These are phyloP conservation scores for Saturnispora silvae DNA, from an alignment of 805 yeast genomes.

Conservation along the genomic window DNA sequence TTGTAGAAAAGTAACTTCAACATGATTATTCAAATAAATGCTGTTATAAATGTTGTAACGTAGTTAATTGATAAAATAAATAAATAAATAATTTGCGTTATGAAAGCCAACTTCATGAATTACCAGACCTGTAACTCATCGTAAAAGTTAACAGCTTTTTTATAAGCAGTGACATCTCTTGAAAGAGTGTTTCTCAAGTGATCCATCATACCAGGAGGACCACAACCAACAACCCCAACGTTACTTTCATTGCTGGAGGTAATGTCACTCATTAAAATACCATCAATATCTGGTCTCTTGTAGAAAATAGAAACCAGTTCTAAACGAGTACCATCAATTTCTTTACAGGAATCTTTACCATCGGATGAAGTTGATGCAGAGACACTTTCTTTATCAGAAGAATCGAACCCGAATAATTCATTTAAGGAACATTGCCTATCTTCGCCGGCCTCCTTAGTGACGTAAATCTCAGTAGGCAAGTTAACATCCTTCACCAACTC, in stretches of 20 bases:
- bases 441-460: conserved; percentile 25
- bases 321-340: neutral
- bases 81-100: too few relatives aligned
- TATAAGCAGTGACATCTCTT: neutral
- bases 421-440: neutral
- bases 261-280: conserved; percentile 25
- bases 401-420: neutral
- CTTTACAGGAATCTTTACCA: neutral
- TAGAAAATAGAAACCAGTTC: conserved; percentile 1
- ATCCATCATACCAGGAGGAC: conserved; percentile 31
- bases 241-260: conserved; percentile 25
- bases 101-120: too few relatives aligned
- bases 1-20: too few relatives aligned
- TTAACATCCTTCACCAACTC: conserved; percentile 20
- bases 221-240: conserved; percentile 35
- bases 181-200: conserved; percentile 3
- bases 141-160: conserved; percentile 8
- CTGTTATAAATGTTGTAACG: too few relatives aligned
- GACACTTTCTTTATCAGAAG: neutral
- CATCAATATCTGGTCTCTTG: conserved; percentile 32
- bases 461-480: conserved; percentile 25
- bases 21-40: too few relatives aligned
- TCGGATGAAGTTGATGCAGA: neutral
- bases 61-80: too few relatives aligned
- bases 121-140: conserved; percentile 9